Conservation (phyloP, 306 rosid species). For the Quercus rubra region DNA sequence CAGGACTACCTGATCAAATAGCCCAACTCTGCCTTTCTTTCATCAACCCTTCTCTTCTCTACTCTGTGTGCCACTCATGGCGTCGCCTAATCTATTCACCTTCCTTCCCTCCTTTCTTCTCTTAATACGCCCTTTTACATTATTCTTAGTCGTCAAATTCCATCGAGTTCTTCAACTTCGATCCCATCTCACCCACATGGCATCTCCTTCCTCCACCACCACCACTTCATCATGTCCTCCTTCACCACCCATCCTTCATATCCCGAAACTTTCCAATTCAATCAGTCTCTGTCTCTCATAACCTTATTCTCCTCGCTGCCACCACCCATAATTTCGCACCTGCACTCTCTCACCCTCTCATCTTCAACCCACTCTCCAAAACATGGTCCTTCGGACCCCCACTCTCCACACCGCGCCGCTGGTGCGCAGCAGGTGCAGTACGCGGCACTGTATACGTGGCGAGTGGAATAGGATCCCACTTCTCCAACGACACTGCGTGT, state of each 20-base stretch:
- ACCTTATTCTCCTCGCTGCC: constrained; percentile 69
- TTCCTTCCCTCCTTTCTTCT: constrained; percentile 64
- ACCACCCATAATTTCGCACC: constrained; percentile 57
- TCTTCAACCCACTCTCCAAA: constrained; percentile 40
- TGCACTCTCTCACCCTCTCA: constrained; percentile 58
- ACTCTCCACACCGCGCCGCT: constrained; percentile 61
- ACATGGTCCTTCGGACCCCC: constrained; percentile 53
- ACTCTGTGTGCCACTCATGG: constrained; percentile 62
- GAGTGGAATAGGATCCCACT: constrained; percentile 73
- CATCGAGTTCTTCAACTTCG: constrained; percentile 41
- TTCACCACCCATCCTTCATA: constrained; percentile 80
- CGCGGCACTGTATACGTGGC: constrained; percentile 47
- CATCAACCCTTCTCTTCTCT: constrained; percentile 47
- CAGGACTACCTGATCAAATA: constrained; percentile 75
- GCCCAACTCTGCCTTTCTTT: constrained; percentile 60
- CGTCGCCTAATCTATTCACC: constrained; percentile 64
- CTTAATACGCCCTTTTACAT: constrained; percentile 55
- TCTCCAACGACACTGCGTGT: constrained; percentile 49
- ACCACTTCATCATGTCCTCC: constrained; percentile 41
- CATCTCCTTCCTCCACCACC: constrained; percentile 44
- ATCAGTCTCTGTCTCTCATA: constrained; percentile 53
- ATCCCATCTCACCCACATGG: constrained; percentile 64
- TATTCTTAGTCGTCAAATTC: constrained; percentile 20
- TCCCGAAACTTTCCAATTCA: constrained; percentile 72
- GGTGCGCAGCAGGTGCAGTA: constrained; percentile 63